Conservation (phyloP, 164 flowering plant species). For the Hamamelis virginiana region DNA sequence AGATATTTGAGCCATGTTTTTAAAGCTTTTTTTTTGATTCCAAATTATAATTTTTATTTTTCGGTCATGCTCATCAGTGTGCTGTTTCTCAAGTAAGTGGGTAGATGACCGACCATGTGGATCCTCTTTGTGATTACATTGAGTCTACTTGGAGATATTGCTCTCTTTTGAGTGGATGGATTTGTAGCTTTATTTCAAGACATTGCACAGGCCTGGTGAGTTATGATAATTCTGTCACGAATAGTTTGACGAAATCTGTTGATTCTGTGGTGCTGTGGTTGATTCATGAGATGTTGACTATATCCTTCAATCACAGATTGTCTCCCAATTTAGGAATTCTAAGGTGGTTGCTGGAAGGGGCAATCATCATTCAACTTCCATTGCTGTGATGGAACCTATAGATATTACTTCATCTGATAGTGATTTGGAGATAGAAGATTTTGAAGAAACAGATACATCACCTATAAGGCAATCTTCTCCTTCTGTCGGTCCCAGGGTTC, state of each 20-base stretch:
- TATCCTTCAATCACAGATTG: slow-evolving; percentile 24
- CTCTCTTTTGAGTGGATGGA: slow-evolving; percentile 26
- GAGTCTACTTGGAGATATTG: slow-evolving; percentile 18
- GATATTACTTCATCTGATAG: slow-evolving; percentile 77
- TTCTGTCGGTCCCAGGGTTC: slow-evolving; percentile 32
- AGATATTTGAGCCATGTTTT: too few species aligned
- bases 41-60: too few species aligned
- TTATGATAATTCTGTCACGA: neutral
- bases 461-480: slow-evolving; percentile 20
- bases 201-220: slow-evolving; percentile 24
- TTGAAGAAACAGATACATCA: slow-evolving; percentile 13
- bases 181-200: slow-evolving; percentile 23
- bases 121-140: slow-evolving; percentile 16
- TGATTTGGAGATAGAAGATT: slow-evolving; percentile 48
- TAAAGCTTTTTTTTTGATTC: too few species aligned
- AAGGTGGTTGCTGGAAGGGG: slow-evolving; percentile 9
- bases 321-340: slow-evolving; percentile 13
- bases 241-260: neutral
- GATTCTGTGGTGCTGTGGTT: neutral
- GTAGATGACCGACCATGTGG: slow-evolving; percentile 23
- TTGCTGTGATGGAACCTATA: slow-evolving; percentile 46
- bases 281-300: neutral
- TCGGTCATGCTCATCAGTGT: neutral
- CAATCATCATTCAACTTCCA: slow-evolving; percentile 6
- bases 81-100: slow-evolving; percentile 15